Conservation (phyloP, 768 basidiomycete species). For the Gymnopilus dilepis region DNA sequence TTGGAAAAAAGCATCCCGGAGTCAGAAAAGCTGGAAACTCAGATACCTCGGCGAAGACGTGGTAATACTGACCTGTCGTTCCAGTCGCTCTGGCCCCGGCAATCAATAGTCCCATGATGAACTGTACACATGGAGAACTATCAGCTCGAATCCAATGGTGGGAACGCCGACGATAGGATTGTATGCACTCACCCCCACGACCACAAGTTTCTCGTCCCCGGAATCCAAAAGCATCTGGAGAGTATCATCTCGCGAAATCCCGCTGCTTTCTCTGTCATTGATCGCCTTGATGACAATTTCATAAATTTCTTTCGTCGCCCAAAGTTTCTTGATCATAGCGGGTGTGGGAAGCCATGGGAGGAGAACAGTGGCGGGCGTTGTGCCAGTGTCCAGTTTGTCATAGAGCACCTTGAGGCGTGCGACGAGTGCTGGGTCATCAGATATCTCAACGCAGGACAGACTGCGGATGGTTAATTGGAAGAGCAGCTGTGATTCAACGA, state of each 20-base stretch:
- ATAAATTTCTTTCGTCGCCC: conserved; percentile 79
- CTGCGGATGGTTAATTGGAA: conserved; percentile 78
- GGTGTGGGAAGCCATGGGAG: conserved; percentile 80
- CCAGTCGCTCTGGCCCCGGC: conserved; percentile 85
- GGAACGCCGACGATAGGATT: conserved; percentile 21
- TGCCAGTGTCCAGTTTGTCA: conserved; percentile 69
- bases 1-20: conserved; percentile 12
- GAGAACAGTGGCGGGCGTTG: conserved; percentile 74
- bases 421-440: conserved; percentile 66
- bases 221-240: conserved; percentile 77
- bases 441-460: conserved; percentile 70
- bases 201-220: conserved; percentile 67
- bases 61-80: conserved; percentile 56
- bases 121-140: conserved; percentile 46
- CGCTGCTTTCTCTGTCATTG: conserved; percentile 47
- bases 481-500: conserved; percentile 50
- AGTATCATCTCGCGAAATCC: conserved; percentile 64
- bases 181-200: conserved; percentile 64
- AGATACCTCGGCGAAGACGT: conserved; percentile 24
- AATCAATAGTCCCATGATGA: conserved; percentile 82
- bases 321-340: conserved; percentile 71
- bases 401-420: conserved; percentile 67
- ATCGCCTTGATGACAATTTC: conserved; percentile 55
- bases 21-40: conserved; percentile 14
- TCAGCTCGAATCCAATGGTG: conserved; percentile 26